Base-by-base conservation (phyloP, 2,329 filamentous ascomycete genomes). In the Diplodia corticola region DNA sequence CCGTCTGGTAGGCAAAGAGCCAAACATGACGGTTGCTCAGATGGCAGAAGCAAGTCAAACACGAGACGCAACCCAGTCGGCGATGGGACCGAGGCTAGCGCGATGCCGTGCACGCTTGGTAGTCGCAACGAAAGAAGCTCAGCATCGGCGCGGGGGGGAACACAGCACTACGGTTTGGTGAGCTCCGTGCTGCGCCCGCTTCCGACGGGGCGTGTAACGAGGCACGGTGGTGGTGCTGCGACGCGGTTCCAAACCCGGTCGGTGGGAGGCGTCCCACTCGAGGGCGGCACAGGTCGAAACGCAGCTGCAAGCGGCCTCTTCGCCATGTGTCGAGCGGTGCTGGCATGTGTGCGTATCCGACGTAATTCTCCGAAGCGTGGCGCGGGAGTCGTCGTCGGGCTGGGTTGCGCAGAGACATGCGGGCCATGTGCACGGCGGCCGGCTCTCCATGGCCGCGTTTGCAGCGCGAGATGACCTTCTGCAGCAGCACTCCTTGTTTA, bases 291-390 rank as follows among this genome's bases (percentile, higher is more conserved):
- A 44, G 33, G 13, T 46, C 37, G 12, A 59, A 59, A 33, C 17
- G 44, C 35, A 13, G 35, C 57, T 61, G 57, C 57, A 61, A 61
- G 57, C 57, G 57, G 57, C 17, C 57, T 35, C 44, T n/a, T 26
- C 10, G 44, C 57, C 57, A 50, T 61, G 55, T 60, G 53, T 33
- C 26, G 53, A 57, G 20, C 35, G 17, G 53, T 57, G 37, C 6
- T 60, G 55, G 55, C 37, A 48, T 57, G 54, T 46, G 54, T 59
- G 54, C 54, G 54, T 30, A 59, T 28, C 40, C 40, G 40, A 22
- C 40, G 57, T 26, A 61, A 61, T 49, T 61, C 57, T 61, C 57
- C 57, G 57, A 49, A 49, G 57, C 57, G 57, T 61, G 57, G 54
- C 54, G 37, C 37, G 22, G 22, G 9, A n/a, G n/a, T 30, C 33